Evolutionary conservation across 805 yeast genomes (phyloP).

Genomic region (Hanseniaspora occidentalis): DNA sequence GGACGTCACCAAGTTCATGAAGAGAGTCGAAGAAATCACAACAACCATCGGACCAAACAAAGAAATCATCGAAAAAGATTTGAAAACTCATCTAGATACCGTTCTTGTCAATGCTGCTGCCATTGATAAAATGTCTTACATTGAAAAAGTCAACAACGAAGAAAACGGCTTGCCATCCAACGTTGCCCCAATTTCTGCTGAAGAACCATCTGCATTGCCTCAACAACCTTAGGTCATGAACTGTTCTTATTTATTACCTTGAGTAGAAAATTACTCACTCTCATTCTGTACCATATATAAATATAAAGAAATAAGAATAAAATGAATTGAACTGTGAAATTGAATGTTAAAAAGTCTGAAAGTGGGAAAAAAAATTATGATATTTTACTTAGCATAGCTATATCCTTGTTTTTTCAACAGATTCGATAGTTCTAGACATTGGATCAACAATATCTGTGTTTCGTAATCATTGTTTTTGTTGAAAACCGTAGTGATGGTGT

Average conservation of each 20-base stretch:
- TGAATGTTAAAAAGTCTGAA: too few species aligned
- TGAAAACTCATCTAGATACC: constrained; percentile 18
- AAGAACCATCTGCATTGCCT: too few species aligned
- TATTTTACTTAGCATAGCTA: too few species aligned
- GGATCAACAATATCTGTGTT: constrained; percentile 23
- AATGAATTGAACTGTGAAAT: too few species aligned
- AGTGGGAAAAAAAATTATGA: too few species aligned
- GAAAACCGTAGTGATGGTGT: constrained; percentile 29
- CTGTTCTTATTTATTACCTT: too few species aligned
- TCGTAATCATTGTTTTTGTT: constrained; percentile 22
- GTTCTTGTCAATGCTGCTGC: constrained; percentile 18
- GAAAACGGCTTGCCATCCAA: too few species aligned
- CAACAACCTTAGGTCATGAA: too few species aligned
- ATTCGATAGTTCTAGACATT: constrained; percentile 29
- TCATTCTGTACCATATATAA: too few species aligned
- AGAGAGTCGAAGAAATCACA: constrained; percentile 50
- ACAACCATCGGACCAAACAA: constrained; percentile 36
- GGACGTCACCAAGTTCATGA: constrained; percentile 54
- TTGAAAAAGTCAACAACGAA: constrained; percentile 7
- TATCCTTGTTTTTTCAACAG: constrained; percentile 40
- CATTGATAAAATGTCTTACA: constrained; percentile 24
- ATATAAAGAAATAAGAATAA: too few species aligned
- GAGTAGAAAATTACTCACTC: too few species aligned
- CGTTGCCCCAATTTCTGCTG: constrained; percentile 30
- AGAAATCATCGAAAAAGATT: constrained; percentile 29